phyloP scores from a whole-genome alignment of 805 yeast species.

The Kazachstania martiniae region DNA sequence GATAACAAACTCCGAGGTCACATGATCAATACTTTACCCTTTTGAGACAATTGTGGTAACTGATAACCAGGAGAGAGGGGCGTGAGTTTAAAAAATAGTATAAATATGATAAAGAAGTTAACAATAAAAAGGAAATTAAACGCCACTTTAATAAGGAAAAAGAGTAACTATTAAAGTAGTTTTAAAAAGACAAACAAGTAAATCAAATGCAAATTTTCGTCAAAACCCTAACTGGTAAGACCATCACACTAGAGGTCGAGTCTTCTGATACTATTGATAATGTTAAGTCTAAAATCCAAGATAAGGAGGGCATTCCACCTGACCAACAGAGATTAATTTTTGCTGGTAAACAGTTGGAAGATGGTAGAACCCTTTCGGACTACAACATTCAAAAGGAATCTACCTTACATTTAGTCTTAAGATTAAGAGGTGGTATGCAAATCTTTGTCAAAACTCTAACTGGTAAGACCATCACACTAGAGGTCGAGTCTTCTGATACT shows the following conservation, averaged over 20 bases:
- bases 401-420: constrained; percentile 69
- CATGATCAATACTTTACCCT: too few species aligned
- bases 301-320: constrained; percentile 94
- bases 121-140: too few species aligned
- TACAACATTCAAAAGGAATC: constrained; percentile 95
- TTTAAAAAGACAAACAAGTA: too few species aligned
- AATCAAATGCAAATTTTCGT: constrained; percentile 90
- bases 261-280: constrained; percentile 93
- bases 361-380: constrained; percentile 88
- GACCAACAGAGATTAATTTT: constrained; percentile 93
- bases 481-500: constrained; percentile 91
- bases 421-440: constrained; percentile 85
- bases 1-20: too few species aligned
- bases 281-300: constrained; percentile 91
- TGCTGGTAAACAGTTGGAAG: constrained; percentile 95
- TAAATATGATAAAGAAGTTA: too few species aligned
- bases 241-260: constrained; percentile 77
- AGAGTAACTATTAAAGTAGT: too few species aligned
- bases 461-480: constrained; percentile 93
- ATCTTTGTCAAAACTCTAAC: constrained; percentile 96
- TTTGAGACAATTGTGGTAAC: too few species aligned
- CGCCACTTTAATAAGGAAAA: too few species aligned
- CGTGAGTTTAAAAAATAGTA: too few species aligned
- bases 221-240: constrained; percentile 83
- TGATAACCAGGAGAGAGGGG: too few species aligned